Evolutionary conservation across 768 basidiomycete species (phyloP).

Genomic region (Termitomyces sp.): DNA sequence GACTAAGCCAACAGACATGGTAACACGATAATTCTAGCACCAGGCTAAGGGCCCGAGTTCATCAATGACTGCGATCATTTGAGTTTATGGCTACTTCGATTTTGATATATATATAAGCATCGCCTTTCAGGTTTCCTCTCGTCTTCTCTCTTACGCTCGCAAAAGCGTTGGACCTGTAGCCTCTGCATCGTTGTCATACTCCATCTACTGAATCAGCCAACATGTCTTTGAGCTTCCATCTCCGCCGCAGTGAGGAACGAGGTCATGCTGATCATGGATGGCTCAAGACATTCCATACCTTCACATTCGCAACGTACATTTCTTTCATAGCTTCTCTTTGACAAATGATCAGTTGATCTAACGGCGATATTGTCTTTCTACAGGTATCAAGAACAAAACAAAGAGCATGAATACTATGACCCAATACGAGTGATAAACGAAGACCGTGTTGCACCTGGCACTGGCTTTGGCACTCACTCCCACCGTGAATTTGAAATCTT

Average conservation of each 20-base stretch:
- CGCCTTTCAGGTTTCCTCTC: no score
- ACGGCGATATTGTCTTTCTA: not conserved
- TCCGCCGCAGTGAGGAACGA: slow-evolving; percentile 59
- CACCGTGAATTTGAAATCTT: slow-evolving; percentile 91
- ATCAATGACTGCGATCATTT: no score
- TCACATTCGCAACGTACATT: slow-evolving; percentile 65
- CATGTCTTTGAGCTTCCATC: slow-evolving; percentile 36
- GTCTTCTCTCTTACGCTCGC: no score
- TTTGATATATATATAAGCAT: no score
- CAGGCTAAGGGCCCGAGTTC: no score
- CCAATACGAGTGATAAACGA: slow-evolving; percentile 90
- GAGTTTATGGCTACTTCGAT: no score
- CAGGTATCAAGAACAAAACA: slow-evolving; percentile 58
- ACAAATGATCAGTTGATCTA: not conserved
- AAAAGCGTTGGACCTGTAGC: not conserved
- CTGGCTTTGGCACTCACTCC: slow-evolving; percentile 83
- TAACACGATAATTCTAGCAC: no score
- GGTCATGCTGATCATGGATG: slow-evolving; percentile 78
- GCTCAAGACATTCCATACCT: slow-evolving; percentile 86
- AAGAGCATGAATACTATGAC: slow-evolving; percentile 54
- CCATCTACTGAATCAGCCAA: not conserved
- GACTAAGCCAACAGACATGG: no score
- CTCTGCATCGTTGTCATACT: slow-evolving; percentile 6
- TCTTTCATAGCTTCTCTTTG: not conserved
- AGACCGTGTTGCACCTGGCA: slow-evolving; percentile 71